Evolutionary conservation across 768 basidiomycete species (phyloP).

Genomic region (Astraeus odoratus): DNA sequence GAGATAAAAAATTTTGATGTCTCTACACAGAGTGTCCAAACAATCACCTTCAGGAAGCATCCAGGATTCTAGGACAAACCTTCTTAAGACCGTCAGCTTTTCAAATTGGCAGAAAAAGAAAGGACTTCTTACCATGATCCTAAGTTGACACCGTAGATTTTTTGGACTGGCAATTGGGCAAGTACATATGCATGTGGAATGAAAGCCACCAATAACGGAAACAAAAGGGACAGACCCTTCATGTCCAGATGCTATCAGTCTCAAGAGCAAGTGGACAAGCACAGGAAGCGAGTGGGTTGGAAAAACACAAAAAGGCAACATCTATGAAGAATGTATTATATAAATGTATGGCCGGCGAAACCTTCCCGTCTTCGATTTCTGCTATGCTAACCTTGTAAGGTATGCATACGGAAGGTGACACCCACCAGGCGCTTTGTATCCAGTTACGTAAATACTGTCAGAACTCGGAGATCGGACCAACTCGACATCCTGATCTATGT

Average conservation of each 20-base stretch:
- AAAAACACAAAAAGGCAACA: too few relatives aligned
- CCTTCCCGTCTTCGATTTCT: too few relatives aligned
- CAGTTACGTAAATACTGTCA: too few relatives aligned
- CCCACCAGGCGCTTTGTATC: too few relatives aligned
- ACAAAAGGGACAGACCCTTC: slow-evolving; percentile 10
- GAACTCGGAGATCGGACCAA: too few relatives aligned
- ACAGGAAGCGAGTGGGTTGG: not conserved
- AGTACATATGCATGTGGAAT: slow-evolving; percentile 11
- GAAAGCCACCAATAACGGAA: slow-evolving; percentile 12
- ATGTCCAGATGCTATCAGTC: slow-evolving; percentile 4
- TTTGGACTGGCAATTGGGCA: slow-evolving; percentile 24
- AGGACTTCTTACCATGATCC: slow-evolving; percentile 49
- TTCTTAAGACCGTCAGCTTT: slow-evolving; percentile 20
- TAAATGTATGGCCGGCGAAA: too few relatives aligned
- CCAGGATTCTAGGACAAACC: slow-evolving; percentile 77
- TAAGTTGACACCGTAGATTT: slow-evolving; percentile 68
- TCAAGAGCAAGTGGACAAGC: not conserved
- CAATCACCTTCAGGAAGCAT: slow-evolving; percentile 62
- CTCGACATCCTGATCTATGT: too few relatives aligned
- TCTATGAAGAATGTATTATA: too few relatives aligned
- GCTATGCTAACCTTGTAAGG: too few relatives aligned
- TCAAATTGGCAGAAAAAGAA: not conserved
- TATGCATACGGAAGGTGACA: too few relatives aligned
- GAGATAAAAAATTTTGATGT: slow-evolving; percentile 1
- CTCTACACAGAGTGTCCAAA: not conserved